Evolutionary conservation across 2,329 filamentous ascomycete genomes (phyloP), one percentile per base, ranked within the genome.

Genomic region (Polytolypa hystricis): DNA sequence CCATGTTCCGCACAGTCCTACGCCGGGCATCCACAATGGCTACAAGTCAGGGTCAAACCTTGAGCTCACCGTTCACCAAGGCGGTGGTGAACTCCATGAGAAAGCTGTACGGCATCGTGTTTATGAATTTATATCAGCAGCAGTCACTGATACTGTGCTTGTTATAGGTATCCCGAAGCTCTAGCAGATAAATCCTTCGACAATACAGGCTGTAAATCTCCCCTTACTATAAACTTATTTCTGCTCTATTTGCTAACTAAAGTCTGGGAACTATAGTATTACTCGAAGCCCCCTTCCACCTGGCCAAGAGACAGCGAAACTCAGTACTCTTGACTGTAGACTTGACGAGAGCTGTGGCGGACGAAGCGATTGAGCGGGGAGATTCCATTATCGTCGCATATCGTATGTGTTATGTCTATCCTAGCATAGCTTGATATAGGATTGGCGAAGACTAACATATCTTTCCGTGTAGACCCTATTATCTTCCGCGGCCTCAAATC

Each of bases 401-500:
- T 59, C 91, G 85, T 93, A 64, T 51, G 70, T 57, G 44, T 14
- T 16, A n/a, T 20, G 28, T 35, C 14, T 19, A 34, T 11, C 12
- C 14, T 14, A 32, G 14, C 17, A 30, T 37, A 27, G 15, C 4
- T 25, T 5, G 28, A 2, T 14, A 25, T 12, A 7, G 9, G 16
- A 14, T 19, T 5, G 6, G 15, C 27, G 12, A 25, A n/a, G 21
- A 30, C 18, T 15, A 21, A 25, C 3, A 14, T n/a, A n/a, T 15
- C 17, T 5, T 15, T 9, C 19, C 14, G 25, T 33, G 42, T 49
- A 93, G 84, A 98, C 61, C 91, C 91, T 15, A 91, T 96, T 56
- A 96, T 98, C 55, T 98, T 98, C 69, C 78, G 83, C 33, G 83
- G 83, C 36, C 71, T 98, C 48, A 98, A 95, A 63, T 81, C 84